These are phyloP conservation scores for Auricularia sp. DNA, from an alignment of 768 basidiomycete genomes.

Conservation along the genomic window DNA sequence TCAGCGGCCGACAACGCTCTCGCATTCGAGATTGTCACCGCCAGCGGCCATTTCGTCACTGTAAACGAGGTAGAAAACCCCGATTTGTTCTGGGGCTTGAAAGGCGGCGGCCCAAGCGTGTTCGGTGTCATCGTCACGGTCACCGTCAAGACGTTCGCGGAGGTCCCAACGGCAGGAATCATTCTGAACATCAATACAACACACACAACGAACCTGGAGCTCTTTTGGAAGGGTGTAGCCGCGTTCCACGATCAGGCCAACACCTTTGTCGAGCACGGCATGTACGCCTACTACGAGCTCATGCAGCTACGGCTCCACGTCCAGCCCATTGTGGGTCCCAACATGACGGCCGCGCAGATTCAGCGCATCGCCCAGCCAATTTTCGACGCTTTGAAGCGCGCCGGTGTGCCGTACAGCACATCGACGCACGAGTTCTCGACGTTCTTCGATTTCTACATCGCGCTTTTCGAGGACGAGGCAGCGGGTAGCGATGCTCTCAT, in stretches of 20 bases:
- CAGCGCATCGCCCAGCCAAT: neutral
- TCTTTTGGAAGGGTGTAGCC: neutral
- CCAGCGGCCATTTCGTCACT: slow-evolving; percentile 19
- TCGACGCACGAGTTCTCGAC: neutral
- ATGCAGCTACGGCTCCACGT: neutral
- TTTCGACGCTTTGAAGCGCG: neutral
- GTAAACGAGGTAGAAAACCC: slow-evolving; percentile 17
- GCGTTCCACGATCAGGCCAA: neutral
- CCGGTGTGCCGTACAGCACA: neutral
- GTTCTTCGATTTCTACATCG: neutral
- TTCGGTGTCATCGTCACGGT: slow-evolving; percentile 30
- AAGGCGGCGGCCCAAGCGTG: slow-evolving; percentile 19
- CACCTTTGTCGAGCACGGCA: neutral
- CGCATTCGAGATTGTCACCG: slow-evolving; percentile 22
- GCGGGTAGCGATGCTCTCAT: neutral
- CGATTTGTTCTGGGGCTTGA: slow-evolving; percentile 17
- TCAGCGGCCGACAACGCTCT: slow-evolving; percentile 20
- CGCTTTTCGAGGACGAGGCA: neutral
- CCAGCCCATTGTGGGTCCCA: neutral
- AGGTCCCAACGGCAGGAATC: neutral
- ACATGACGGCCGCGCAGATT: neutral
- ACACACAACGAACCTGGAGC: neutral
- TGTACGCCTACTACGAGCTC: neutral
- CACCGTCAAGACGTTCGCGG: slow-evolving; percentile 24
- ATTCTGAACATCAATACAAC: neutral